Conservation (phyloP, 208 protist genomes). For the Kentomonas sorsogonicus region DNA sequence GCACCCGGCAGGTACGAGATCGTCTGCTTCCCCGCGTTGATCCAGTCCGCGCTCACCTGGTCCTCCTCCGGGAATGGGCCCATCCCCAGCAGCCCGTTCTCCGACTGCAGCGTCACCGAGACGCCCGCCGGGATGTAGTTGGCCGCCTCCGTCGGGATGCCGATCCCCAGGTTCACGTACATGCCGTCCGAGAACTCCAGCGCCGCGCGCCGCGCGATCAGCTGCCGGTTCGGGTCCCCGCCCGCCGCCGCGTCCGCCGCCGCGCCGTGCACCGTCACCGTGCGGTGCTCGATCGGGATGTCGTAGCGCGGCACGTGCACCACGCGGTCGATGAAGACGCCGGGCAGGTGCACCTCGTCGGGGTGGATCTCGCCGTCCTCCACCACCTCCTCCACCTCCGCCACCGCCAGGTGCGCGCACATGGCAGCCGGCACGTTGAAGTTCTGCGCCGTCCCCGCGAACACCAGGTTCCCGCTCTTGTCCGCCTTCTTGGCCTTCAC, state of each 20-base stretch:
- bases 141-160: slow-evolving; percentile 93
- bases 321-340: slow-evolving; percentile 93
- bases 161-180: slow-evolving; percentile 96
- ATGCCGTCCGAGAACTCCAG: slow-evolving; percentile 95
- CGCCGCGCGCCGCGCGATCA: slow-evolving; percentile 91
- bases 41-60: slow-evolving; percentile 91
- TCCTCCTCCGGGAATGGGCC: slow-evolving; percentile 88
- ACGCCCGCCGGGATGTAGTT: slow-evolving; percentile 89
- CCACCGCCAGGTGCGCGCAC: slow-evolving; percentile 90
- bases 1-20: slow-evolving; percentile 93
- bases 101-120: slow-evolving; percentile 86
- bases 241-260: slow-evolving; percentile 27
- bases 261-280: slow-evolving; percentile 25
- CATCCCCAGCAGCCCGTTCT: slow-evolving; percentile 92
- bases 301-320: slow-evolving; percentile 59
- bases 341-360: slow-evolving; percentile 92
- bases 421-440: slow-evolving; percentile 92
- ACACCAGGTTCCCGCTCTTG: slow-evolving; percentile 72
- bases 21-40: slow-evolving; percentile 97
- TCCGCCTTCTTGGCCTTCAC: slow-evolving; percentile 95
- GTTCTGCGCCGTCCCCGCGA: slow-evolving; percentile 92
- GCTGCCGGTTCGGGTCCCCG: slow-evolving; percentile 63
- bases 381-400: slow-evolving; percentile 95
- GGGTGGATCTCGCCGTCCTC: slow-evolving; percentile 90
- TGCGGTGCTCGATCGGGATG: slow-evolving; percentile 49